These are phyloP conservation scores for Fusarium euwallaceae DNA, from an alignment of 2,329 filamentous ascomycete species.

Conservation along the genomic window DNA sequence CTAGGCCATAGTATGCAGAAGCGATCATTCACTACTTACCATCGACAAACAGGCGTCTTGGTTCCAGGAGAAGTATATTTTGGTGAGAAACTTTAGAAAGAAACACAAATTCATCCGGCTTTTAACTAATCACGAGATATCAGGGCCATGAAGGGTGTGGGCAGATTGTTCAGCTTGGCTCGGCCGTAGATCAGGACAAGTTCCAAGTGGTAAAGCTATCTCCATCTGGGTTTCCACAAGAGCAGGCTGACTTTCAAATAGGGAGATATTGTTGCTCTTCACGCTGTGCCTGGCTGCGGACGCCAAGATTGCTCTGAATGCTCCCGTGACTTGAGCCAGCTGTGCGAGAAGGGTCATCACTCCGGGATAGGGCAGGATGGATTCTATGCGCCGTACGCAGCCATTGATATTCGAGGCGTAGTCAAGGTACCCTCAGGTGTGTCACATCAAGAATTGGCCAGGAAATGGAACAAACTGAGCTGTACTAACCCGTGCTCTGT, in stretches of 20 bases:
- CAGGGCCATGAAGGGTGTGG: constrained; percentile 41
- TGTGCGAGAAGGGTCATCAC: constrained; percentile 54
- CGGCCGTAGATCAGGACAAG: background rate
- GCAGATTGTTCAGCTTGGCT: constrained; percentile 25
- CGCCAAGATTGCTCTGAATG: constrained; percentile 50
- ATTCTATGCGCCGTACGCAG: constrained; percentile 57
- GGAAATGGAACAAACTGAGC: background rate
- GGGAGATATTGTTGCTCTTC: constrained; percentile 41
- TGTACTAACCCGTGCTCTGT: background rate
- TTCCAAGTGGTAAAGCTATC: constrained; percentile 23
- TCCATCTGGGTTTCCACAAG: background rate
- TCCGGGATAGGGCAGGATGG: constrained; percentile 60
- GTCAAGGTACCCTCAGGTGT: constrained; percentile 30
- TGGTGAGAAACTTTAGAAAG: constrained; percentile 11
- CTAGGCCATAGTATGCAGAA: constrained; percentile 18
- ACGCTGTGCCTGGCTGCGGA: constrained; percentile 36
- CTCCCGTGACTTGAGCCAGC: constrained; percentile 53
- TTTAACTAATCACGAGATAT: background rate
- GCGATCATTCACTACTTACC: constrained; percentile 27
- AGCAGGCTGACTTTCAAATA: background rate
- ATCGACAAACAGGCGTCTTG: constrained; percentile 40
- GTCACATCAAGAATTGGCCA: background rate
- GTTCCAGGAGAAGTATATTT: constrained; percentile 37
- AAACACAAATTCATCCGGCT: background rate
- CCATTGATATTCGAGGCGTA: constrained; percentile 40